Conservation (phyloP, 225 moss, liverwort and hornwort genomes). For the Antitrichia curtipendula region DNA sequence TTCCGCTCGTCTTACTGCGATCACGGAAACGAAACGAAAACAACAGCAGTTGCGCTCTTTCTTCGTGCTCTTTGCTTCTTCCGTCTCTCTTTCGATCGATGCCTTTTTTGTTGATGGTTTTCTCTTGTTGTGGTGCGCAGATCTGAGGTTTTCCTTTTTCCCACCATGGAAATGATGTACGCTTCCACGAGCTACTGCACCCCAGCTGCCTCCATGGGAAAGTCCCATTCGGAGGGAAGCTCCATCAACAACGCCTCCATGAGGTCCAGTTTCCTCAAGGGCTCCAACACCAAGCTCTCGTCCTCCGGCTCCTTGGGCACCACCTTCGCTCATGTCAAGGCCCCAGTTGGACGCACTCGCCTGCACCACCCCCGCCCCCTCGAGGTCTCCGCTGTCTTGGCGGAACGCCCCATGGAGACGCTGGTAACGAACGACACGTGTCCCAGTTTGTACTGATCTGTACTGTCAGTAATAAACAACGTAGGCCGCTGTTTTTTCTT, state of each 20-base stretch:
- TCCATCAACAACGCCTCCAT: background rate
- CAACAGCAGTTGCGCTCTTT: background rate
- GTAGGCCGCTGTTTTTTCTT: background rate
- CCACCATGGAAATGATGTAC: slow-evolving; percentile 14
- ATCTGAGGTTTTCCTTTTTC: background rate
- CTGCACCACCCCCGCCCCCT: background rate
- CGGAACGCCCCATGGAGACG: slow-evolving; percentile 33
- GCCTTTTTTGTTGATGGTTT: background rate
- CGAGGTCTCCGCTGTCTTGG: slow-evolving; percentile 26
- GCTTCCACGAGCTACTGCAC: slow-evolving; percentile 33
- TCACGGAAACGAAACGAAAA: background rate
- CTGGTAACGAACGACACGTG: background rate
- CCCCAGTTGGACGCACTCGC: background rate
- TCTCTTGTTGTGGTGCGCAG: background rate
- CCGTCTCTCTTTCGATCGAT: too few species aligned
- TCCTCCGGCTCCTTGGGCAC: background rate
- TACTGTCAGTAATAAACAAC: background rate
- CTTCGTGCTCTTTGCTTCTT: background rate
- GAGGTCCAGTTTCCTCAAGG: slow-evolving; percentile 6
- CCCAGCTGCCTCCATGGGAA: background rate
- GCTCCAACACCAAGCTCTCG: background rate
- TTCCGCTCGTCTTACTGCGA: background rate
- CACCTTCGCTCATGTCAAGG: background rate
- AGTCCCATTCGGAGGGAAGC: background rate
- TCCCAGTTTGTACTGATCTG: background rate